Conservation (phyloP, 2,329 filamentous ascomycete genomes). For the Biscogniauxia marginata region DNA sequence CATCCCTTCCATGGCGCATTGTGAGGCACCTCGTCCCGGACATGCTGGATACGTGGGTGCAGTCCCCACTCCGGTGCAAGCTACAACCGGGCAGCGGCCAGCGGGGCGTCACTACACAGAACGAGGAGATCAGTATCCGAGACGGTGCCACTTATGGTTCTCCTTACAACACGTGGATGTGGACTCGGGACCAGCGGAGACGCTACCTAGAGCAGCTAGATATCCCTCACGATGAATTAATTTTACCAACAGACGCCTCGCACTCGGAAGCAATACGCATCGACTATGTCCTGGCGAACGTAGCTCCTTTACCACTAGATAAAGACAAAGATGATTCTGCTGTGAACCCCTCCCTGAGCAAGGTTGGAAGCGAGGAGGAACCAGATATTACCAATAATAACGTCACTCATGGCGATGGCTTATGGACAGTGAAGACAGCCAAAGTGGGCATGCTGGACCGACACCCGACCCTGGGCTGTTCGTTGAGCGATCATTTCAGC, state of each 20-base stretch:
- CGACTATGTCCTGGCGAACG: conserved; percentile 68
- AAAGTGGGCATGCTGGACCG: conserved; percentile 78
- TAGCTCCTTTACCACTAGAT: conserved; percentile 4
- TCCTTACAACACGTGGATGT: conserved; percentile 89
- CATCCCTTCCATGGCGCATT: conserved; percentile 79
- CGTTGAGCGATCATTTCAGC: conserved; percentile 91
- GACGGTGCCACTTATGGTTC: conserved; percentile 89
- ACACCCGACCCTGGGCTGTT: conserved; percentile 79
- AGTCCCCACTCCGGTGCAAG: conserved; percentile 69
- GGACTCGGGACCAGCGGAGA: conserved; percentile 69
- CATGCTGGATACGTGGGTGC: conserved; percentile 84
- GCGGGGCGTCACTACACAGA: conserved; percentile 55
- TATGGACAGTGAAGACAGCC: conserved; percentile 69
- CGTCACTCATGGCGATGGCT: conserved; percentile 10
- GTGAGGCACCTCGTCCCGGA: conserved; percentile 75
- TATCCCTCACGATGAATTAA: conserved; percentile 33
- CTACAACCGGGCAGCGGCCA: no score
- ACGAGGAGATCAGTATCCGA: conserved; percentile 58
- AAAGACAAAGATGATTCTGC: neutral
- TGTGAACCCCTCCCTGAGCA: neutral
- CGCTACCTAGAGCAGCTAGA: conserved; percentile 63
- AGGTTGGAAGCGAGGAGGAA: conserved; percentile 26
- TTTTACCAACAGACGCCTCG: conserved; percentile 61
- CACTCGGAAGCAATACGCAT: conserved; percentile 82
- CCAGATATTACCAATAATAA: conserved; percentile 16